Evolutionary conservation across 192 early-diverging fungal species (phyloP), one percentile per base, ranked within the genome.

Genomic region (Piromyces sp.): DNA sequence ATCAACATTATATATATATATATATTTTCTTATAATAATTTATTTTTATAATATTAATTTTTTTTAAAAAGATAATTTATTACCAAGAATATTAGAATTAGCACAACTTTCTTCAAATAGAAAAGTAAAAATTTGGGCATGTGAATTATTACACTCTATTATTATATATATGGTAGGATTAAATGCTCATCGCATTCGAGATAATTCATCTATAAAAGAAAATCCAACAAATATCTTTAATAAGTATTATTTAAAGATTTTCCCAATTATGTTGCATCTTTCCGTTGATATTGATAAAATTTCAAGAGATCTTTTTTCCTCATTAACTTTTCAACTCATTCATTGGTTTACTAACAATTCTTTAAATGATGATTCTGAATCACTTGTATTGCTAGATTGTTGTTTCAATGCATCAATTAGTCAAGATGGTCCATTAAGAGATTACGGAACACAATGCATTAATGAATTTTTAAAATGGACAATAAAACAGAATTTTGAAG

Each of bases 331-430:
- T 7, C 93, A 94, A 81, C 80, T 94, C 29, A 93, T 95, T 16
- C 94, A 95, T 80, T 95, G 94, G 94, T 84, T 94, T 58, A 94
- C 94, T 7, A 93, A 92, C 78, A 93, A 91, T 83, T 86, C 90
- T 2, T 88, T 90, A 82, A 92, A 90, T 80, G 94, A 95, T 81
- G 94, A 93, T 68, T 90, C 93, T 37, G 94, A 95, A 83, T 94
- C 93, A 1, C 90, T 95, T 80, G 87, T 87, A 0, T 83, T 95
- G 17, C 80, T 95, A 42, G 89, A 92, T 30, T 82, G 87, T 19
- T 95, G 94, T 81, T 83, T 95, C 78, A 92, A 93, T 79, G 92
- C 91, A 40, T 86, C 86, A 29, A 78, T 80, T 28, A 81, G 81
- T 29, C 30, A 78, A 30, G 82, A 84, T 79, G 87, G 87, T 30